phyloP scores from a whole-genome alignment of 192 early-diverging fungal species.

The Rhizophagus clarus region DNA sequence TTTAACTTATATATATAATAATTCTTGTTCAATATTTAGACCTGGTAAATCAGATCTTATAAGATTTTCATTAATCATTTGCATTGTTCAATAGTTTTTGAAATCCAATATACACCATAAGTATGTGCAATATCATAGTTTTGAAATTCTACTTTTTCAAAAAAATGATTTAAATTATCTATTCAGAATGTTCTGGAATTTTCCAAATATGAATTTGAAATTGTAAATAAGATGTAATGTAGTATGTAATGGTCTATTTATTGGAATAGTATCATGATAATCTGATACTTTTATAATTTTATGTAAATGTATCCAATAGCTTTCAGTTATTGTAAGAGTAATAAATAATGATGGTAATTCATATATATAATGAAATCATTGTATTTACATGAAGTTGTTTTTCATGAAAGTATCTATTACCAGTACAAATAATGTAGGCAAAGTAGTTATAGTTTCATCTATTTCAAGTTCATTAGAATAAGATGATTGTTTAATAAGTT shows the following conservation, averaged over 20 bases:
- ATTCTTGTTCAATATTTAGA: not conserved
- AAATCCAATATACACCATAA: not conserved
- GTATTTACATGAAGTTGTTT: slow-evolving; percentile 10
- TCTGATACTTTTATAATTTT: not conserved
- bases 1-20: slow-evolving; percentile 3
- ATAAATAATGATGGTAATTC: not conserved
- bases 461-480: not conserved
- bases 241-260: slow-evolving; percentile 2
- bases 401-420: slow-evolving; percentile 17
- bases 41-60: not conserved
- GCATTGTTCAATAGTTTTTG: not conserved
- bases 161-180: not conserved
- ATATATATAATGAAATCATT: not conserved
- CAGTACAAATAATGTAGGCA: slow-evolving; percentile 4
- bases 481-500: not conserved
- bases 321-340: slow-evolving; percentile 6
- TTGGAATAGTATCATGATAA: not conserved
- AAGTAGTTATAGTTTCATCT: not conserved
- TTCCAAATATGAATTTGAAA: not conserved
- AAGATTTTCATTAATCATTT: not conserved
- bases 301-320: not conserved
- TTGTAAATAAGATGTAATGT: not conserved
- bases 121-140: not conserved
- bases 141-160: slow-evolving; percentile 12
- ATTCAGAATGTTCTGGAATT: not conserved